Evolutionary conservation across 2,329 filamentous ascomycete genomes (phyloP), one percentile per base, ranked within the genome.

Genomic region (Iodosphaeria phyllophila): DNA sequence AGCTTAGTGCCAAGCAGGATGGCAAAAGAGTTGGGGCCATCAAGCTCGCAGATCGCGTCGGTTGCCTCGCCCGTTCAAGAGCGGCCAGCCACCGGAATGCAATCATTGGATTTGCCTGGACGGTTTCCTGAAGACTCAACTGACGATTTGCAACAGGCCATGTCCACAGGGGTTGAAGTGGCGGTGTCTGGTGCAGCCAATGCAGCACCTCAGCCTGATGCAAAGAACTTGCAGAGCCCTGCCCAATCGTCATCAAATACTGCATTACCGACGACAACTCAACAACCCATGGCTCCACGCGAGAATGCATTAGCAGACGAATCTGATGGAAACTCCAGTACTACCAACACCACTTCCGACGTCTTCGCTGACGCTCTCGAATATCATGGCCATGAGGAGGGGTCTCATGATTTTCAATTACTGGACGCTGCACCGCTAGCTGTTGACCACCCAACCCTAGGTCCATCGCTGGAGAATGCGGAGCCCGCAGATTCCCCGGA

Each of bases 291-390:
- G 2, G 22, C 8, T 9, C 12, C n/a, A 4, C 16, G 28, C n/a
- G 43, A 53, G 2, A 53, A 62, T n/a, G 51, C 46, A 5, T 42
- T 34, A 11, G 37, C 37, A 1, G 35, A 40, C 7, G 40, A 43
- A 8, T 41, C 52, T 4, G 65, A 70, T 28, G 50, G 51, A 9
- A 54, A 51, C 24, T 7, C 11, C n/a, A 11, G n/a, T 7, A 13
- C 11, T 22, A 22, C 8, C 6, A 15, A 24, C 22, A 15, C 22
- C 8, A 24, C 23, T 28, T 17, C 21, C 8, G 73, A 64, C 31
- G 60, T 78, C 13, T 84, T 79, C 41, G 80, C 73, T 34, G 78
- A 84, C 46, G 77, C 77, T 1, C 74, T 74, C 27, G 78, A 84
- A 46, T 74, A 82, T 31, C 51, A 75, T 0, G 66, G 65, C 0